Conservation (phyloP, 2,329 filamentous ascomycete genomes). For the Monilinia aucupariae region DNA sequence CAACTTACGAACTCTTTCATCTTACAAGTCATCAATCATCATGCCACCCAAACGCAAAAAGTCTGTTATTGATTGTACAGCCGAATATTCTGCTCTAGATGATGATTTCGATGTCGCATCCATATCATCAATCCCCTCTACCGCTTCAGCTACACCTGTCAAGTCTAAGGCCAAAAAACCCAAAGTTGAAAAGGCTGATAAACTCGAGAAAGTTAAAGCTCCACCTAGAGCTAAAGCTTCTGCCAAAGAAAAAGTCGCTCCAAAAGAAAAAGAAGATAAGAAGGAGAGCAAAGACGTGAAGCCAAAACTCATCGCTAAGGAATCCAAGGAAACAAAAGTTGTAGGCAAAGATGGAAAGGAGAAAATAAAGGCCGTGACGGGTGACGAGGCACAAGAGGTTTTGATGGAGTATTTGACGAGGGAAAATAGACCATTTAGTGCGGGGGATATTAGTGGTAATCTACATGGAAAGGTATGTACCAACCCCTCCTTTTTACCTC, state of each 20-base stretch:
- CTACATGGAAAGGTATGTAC: slow-evolving; percentile 49
- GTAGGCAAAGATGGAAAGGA: slow-evolving; percentile 28
- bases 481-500: rapidly evolving
- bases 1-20: background rate
- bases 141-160: slow-evolving; percentile 13
- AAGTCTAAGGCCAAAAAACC: slow-evolving; percentile 13
- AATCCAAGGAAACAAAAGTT: background rate
- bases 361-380: slow-evolving; percentile 29
- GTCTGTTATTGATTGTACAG: background rate
- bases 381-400: slow-evolving; percentile 35
- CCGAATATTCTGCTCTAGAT: background rate
- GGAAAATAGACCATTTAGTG: slow-evolving; percentile 40
- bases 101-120: slow-evolving; percentile 1
- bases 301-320: slow-evolving; percentile 4
- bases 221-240: slow-evolving; percentile 4
- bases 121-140: background rate
- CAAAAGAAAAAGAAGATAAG: slow-evolving; percentile 17
- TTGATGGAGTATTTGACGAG: slow-evolving; percentile 36
- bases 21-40: background rate
- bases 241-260: slow-evolving; percentile 14
- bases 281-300: slow-evolving; percentile 14
- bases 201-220: slow-evolving; percentile 16
- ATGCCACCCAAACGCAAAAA: slow-evolving; percentile 16
- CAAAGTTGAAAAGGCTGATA: background rate
- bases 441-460: slow-evolving; percentile 54